Evolutionary conservation across 106 monocot species (phyloP), one percentile per base, ranked within the genome.

Genomic region (Dendrobium officinale): DNA sequence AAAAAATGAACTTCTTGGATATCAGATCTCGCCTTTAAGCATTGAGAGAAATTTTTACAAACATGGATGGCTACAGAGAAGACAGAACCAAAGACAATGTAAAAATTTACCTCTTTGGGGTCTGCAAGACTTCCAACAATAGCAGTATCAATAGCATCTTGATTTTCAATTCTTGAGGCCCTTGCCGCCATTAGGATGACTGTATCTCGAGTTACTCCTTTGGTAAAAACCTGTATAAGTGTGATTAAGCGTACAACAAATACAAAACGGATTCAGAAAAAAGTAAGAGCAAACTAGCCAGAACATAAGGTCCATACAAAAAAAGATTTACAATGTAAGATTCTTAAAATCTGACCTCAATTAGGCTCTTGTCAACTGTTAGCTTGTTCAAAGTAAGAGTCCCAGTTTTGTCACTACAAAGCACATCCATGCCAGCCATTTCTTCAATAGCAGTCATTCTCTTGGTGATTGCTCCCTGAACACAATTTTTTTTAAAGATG

Each of bases 41-140:
- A 33, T 72, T 26, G 29, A 70, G 20, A 51, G 16, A 73, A 67
- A 22, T 17, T 20, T 17, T 44, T 47, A 67, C 40, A 44, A 31
- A 44, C 43, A 75, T 27, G 76, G 49, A 51, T 49, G 59, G 73
- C 24, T 68, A 16, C 55, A 75, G 51, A 43, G 27, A 18, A 40
- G 31, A 55, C 42, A 70, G 10, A 78, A 40, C 17, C 3, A 41
- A 42, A 68, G 59, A 15, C 75, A 54, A 66, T 73, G 10, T 18
- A 55, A 44, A 78, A 47, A 54, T 17, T 56, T 85, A 97, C 96
- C 90, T 94, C 94, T 70, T 89, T 92, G 55, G 96, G 96, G 75
- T 97, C 96, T 77, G 92, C 93, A 88, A 97, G 96, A 92, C 90
- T 97, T 10, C 89, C 89, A 86, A 97, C 96, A 70, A 94, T 94